These are phyloP conservation scores for Spinellus fusiger DNA, from an alignment of 192 early-diverging fungal species.

Conservation along the genomic window DNA sequence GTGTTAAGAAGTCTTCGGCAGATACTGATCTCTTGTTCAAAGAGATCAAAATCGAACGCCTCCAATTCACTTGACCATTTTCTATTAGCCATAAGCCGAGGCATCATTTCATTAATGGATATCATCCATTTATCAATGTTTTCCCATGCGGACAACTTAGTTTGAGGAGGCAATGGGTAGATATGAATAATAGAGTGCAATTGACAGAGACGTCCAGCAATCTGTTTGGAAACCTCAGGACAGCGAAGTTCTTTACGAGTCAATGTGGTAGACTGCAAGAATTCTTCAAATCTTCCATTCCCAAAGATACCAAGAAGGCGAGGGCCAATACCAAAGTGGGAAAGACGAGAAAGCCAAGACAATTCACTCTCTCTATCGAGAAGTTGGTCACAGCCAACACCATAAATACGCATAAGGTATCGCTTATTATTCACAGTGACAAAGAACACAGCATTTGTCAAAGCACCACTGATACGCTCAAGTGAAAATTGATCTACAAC, in stretches of 20 bases:
- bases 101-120: slow-evolving; percentile 30
- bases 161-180: slow-evolving; percentile 45
- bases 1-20: slow-evolving; percentile 31
- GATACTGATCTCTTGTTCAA: slow-evolving; percentile 46
- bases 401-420: slow-evolving; percentile 70
- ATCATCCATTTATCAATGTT: slow-evolving; percentile 62
- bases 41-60: slow-evolving; percentile 38
- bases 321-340: slow-evolving; percentile 67
- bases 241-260: slow-evolving; percentile 62
- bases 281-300: slow-evolving; percentile 86
- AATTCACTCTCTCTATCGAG: slow-evolving; percentile 78
- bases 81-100: neutral
- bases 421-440: slow-evolving; percentile 21
- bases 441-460: slow-evolving; percentile 57
- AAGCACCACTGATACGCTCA: slow-evolving; percentile 56
- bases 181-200: slow-evolving; percentile 66
- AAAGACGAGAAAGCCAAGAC: slow-evolving; percentile 67
- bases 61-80: slow-evolving; percentile 11
- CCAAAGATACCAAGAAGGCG: slow-evolving; percentile 67
- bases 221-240: slow-evolving; percentile 54
- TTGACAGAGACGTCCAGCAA: slow-evolving; percentile 66
- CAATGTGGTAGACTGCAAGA: slow-evolving; percentile 68
- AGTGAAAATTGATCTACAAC: neutral
- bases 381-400: slow-evolving; percentile 71
- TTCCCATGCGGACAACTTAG: slow-evolving; percentile 52